Evolutionary conservation across 2,329 filamentous ascomycete species (phyloP).

Genomic region (Colletotrichum simmondsii): DNA sequence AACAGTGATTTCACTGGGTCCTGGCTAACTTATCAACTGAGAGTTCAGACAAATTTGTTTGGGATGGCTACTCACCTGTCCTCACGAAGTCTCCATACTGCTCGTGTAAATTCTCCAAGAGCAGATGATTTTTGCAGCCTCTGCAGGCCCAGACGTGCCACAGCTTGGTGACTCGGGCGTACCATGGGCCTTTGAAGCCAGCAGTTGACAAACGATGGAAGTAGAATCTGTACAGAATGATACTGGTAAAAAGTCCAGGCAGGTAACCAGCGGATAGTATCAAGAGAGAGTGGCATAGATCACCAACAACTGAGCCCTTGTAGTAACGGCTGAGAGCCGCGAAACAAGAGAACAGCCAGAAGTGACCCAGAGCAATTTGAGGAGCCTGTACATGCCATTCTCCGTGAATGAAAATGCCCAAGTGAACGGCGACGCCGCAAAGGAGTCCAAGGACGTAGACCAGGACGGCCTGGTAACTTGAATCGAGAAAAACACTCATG

Average conservation of each 20-base stretch:
- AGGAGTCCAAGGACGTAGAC: slow-evolving; percentile 15
- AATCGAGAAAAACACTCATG: slow-evolving; percentile 17
- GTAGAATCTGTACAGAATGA: slow-evolving; percentile 49
- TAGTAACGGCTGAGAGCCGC: slow-evolving; percentile 23
- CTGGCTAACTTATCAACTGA: slow-evolving; percentile 1
- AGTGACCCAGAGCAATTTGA: slow-evolving; percentile 34
- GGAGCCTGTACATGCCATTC: slow-evolving; percentile 41
- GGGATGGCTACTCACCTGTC: slow-evolving; percentile 33
- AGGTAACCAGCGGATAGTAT: slow-evolving; percentile 32
- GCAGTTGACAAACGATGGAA: slow-evolving; percentile 49
- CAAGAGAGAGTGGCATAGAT: slow-evolving; percentile 10
- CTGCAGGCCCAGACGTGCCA: slow-evolving; percentile 44
- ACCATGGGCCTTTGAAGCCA: slow-evolving; percentile 49
- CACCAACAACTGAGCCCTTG: slow-evolving; percentile 1
- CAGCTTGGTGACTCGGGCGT: slow-evolving; percentile 48
- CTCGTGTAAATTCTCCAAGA: slow-evolving; percentile 36
- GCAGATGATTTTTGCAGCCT: slow-evolving; percentile 39
- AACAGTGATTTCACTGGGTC: slow-evolving; percentile 39
- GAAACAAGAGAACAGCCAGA: slow-evolving; percentile 22
- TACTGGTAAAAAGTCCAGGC: slow-evolving; percentile 40
- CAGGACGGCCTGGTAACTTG: background rate
- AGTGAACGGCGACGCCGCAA: slow-evolving; percentile 32
- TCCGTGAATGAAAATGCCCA: slow-evolving; percentile 37
- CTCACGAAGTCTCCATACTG: slow-evolving; percentile 42
- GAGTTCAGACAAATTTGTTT: background rate